Evolutionary conservation across 257 asterid species (phyloP), one percentile per base, ranked within the genome.

Genomic region (Nyctanthes arbortristis): DNA sequence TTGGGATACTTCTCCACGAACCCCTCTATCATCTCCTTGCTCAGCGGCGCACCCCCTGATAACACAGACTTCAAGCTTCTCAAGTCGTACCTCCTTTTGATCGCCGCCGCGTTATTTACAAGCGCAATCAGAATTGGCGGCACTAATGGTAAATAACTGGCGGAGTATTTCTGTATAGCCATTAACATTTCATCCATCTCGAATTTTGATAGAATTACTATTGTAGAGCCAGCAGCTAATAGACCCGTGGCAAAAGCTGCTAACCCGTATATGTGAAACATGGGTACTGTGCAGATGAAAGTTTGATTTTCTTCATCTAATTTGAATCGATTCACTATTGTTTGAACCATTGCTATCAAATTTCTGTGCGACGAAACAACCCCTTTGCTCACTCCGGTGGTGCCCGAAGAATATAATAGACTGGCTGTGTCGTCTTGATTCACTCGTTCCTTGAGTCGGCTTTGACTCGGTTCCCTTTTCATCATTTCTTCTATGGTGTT

Each of bases 261-360:
- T 61, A 93, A 59, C 16, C 99, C 99, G 84, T 89, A 93, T 68
- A 91, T 87, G 72, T 93, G 99, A 54, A 91, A 93, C 99, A 93
- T 91, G 0, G 99, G 99, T 0, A 93, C 96, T 1, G 99, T 91
- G 34, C 96, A 90, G 5, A 32, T 32, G 4, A 32, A 1, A 32
- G 35, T 3, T 32, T 36, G 43, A 2, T 36, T 36, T 36, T 36
- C 16, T 36, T 36, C 16, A 36, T 36, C 43, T 36, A 36, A 36
- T 24, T 34, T 77, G 74, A 87, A 87, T 43, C 96, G 85, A 10
- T 33, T 24, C 1, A 72, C 75, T 2, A 91, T 68, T 36, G 43
- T 2, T 36, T 57, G 35, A 10, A 57, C 63, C 36, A 28, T 28
- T 25, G 8, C 22, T 57, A 57, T 57, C 30, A 25, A 27, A 32